These are phyloP conservation scores for Suhomyces choctaworum DNA, from an alignment of 1,139 yeast species.

Conservation along the genomic window DNA sequence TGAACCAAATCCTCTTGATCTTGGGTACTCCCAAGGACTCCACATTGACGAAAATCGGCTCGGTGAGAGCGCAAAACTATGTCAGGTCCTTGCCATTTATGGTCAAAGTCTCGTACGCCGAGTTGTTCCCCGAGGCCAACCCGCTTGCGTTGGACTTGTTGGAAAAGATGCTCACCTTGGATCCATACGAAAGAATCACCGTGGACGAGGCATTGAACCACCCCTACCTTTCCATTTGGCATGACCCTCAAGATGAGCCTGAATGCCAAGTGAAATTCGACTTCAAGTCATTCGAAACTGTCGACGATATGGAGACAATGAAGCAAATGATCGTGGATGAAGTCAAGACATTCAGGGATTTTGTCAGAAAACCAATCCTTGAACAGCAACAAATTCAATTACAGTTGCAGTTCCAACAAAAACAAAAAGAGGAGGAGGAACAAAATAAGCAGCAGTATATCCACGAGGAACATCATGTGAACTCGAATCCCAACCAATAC, in stretches of 20 bases:
- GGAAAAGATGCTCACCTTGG: slow-evolving; percentile 80
- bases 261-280: slow-evolving; percentile 81
- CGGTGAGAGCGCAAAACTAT: slow-evolving; percentile 88
- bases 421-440: slow-evolving; percentile 28
- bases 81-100: slow-evolving; percentile 81
- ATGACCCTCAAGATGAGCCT: slow-evolving; percentile 94
- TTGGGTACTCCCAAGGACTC: slow-evolving; percentile 91
- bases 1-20: slow-evolving; percentile 80
- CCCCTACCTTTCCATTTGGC: slow-evolving; percentile 91
- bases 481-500: slow-evolving; percentile 16
- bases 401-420: slow-evolving; percentile 38
- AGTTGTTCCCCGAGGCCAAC: slow-evolving; percentile 79
- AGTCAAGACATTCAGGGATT: slow-evolving; percentile 74
- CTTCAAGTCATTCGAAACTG: slow-evolving; percentile 79
- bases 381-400: slow-evolving; percentile 58
- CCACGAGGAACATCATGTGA: slow-evolving; percentile 13
- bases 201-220: slow-evolving; percentile 89
- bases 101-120: slow-evolving; percentile 76
- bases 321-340: slow-evolving; percentile 78
- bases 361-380: slow-evolving; percentile 74
- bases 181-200: slow-evolving; percentile 82
- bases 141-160: slow-evolving; percentile 84
- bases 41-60: slow-evolving; percentile 80
- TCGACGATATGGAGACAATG: slow-evolving; percentile 78
- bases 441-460: slow-evolving; percentile 17